A percentile compares a stretch with the other conserved stretches of the same genome.
Evolutionary conservation across 2,329 filamentous ascomycete genomes (phyloP).

Genomic region (Ophiostoma sp.): DNA sequence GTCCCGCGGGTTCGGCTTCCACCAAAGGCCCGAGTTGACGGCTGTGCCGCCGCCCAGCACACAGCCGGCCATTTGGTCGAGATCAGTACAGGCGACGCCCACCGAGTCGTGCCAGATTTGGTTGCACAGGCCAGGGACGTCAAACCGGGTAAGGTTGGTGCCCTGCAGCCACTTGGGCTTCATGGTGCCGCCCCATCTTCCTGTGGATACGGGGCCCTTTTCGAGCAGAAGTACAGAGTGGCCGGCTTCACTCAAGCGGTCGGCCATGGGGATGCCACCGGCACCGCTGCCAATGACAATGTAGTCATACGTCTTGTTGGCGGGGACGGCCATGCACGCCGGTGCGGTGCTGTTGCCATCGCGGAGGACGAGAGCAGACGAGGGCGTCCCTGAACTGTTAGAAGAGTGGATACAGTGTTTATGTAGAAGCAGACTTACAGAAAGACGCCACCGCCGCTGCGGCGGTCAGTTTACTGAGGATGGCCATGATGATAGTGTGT

Average conservation of each 20-base stretch:
- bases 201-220: slow-evolving; percentile 61
- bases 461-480: slow-evolving; percentile 4
- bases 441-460: slow-evolving; percentile 13
- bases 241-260: slow-evolving; percentile 63
- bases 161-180: slow-evolving; percentile 62
- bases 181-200: slow-evolving; percentile 63
- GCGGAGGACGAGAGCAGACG: not conserved
- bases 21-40: slow-evolving; percentile 69
- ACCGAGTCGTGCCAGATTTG: slow-evolving; percentile 65
- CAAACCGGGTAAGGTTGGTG: slow-evolving; percentile 67
- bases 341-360: slow-evolving; percentile 3
- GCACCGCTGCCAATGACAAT: slow-evolving; percentile 65
- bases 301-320: slow-evolving; percentile 53
- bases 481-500: not conserved
- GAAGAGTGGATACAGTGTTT: too few species aligned
- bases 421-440: too few species aligned
- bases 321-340: not conserved
- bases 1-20: slow-evolving; percentile 64
- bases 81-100: slow-evolving; percentile 62
- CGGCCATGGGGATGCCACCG: slow-evolving; percentile 60
- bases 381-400: not conserved
- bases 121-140: slow-evolving; percentile 70
- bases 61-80: slow-evolving; percentile 72
- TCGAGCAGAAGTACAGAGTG: slow-evolving; percentile 65
- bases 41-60: slow-evolving; percentile 67